A percentile compares a stretch with the other conserved stretches of the same genome.
phyloP scores from a whole-genome alignment of 208 protist genomes.

The Trichomonas tenax region DNA sequence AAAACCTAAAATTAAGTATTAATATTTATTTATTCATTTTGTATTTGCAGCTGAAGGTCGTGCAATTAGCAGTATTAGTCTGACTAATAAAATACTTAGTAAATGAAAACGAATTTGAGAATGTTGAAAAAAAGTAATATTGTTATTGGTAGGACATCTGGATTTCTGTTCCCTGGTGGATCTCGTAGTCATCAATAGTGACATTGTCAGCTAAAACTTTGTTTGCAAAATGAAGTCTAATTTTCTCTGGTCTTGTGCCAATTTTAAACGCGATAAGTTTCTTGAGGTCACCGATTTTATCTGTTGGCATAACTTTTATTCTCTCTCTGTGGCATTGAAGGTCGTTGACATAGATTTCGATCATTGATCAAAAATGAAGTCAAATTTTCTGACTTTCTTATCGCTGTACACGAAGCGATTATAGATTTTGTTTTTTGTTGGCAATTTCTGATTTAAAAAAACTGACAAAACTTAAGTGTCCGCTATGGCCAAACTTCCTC shows the following conservation, averaged over 20 bases:
- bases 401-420: too few species aligned
- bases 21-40: too few species aligned
- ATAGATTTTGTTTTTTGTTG: too few species aligned
- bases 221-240: constrained; percentile 58
- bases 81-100: too few species aligned
- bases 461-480: too few species aligned
- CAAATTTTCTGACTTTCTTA: too few species aligned
- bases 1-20: too few species aligned
- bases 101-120: too few species aligned
- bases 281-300: constrained; percentile 60
- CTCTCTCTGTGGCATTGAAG: constrained; percentile 52
- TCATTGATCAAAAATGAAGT: background rate
- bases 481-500: too few species aligned
- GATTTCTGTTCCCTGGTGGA: constrained; percentile 57
- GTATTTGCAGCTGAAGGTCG: too few species aligned
- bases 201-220: constrained; percentile 60
- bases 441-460: too few species aligned
- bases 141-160: constrained; percentile 61
- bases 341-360: constrained; percentile 53
- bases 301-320: constrained; percentile 53
- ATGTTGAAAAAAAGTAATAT: background rate
- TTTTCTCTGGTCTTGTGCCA: constrained; percentile 54
- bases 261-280: constrained; percentile 55
- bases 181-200: constrained; percentile 60
- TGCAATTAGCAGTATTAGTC: too few species aligned